Conservation (phyloP, 78 protist species). For the Ministeria vibrans region DNA sequence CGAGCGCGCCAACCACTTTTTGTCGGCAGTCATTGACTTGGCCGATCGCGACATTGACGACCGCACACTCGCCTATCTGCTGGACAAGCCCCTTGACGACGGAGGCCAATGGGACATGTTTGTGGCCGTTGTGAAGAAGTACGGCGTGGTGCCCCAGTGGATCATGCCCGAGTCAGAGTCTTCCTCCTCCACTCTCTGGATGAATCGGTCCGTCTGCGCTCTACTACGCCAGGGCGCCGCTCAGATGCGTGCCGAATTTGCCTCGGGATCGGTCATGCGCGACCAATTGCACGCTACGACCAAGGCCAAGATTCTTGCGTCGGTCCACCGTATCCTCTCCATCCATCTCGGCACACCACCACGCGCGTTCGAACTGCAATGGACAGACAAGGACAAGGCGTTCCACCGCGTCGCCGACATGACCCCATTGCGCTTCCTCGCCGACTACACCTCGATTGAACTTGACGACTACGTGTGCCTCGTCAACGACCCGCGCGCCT, state of each 20-base stretch:
- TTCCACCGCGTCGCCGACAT: background rate
- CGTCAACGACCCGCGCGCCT: conserved; percentile 30
- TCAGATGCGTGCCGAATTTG: background rate
- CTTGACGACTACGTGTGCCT: conserved; percentile 14
- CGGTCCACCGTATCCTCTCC: conserved; percentile 5
- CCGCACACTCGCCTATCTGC: background rate
- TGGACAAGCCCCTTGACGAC: background rate
- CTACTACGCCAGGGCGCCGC: background rate
- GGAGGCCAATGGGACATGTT: conserved; percentile 48
- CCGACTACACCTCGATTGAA: no score
- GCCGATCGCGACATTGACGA: background rate
- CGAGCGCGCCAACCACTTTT: conserved; percentile 20
- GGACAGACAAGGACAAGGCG: background rate
- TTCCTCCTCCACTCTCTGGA: background rate
- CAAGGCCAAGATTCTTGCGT: background rate
- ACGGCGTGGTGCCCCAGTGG: conserved; percentile 40
- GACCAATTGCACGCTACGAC: background rate
- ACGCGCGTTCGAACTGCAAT: background rate
- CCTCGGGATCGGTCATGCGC: background rate
- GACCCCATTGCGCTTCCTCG: conserved; percentile 8
- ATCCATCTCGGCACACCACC: conserved; percentile 27
- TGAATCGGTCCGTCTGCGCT: background rate
- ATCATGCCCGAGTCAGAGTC: background rate
- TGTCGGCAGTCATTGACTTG: conserved; percentile 6
- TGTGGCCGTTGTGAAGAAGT: conserved; percentile 14